phyloP scores from a whole-genome alignment of 768 basidiomycete species.

The Lentinula sp. region DNA sequence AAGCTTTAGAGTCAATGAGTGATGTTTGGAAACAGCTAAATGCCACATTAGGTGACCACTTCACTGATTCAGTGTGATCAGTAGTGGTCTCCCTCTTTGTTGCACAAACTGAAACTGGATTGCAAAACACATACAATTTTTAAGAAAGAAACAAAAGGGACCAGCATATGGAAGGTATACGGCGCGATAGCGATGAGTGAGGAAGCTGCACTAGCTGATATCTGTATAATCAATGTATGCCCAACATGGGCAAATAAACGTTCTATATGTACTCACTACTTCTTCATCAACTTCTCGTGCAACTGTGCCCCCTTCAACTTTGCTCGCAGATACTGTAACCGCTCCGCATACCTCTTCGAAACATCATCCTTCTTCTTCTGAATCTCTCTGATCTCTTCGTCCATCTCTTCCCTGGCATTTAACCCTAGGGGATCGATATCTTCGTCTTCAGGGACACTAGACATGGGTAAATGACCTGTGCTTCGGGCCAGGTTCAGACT shows the following conservation, averaged over 20 bases:
- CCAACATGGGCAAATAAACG: background rate
- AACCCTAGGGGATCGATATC: constrained; percentile 18
- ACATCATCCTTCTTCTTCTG: constrained; percentile 67
- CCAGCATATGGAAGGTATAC: background rate
- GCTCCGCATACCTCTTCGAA: constrained; percentile 62
- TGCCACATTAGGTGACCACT: background rate
- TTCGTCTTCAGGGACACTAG: constrained; percentile 46
- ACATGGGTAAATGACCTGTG: constrained; percentile 42
- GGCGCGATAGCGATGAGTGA: too few relatives aligned
- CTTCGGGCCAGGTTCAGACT: constrained; percentile 48
- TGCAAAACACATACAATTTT: background rate
- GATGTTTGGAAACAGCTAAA: background rate
- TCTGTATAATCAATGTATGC: too few relatives aligned
- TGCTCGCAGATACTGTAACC: constrained; percentile 75
- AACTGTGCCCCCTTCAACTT: constrained; percentile 80
- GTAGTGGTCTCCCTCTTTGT: background rate
- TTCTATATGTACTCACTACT: constrained; percentile 19
- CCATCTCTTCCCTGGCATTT: constrained; percentile 30
- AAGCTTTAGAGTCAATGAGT: background rate
- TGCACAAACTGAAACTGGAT: background rate
- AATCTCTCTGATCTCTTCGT: constrained; percentile 65
- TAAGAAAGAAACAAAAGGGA: background rate
- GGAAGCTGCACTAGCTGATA: too few relatives aligned
- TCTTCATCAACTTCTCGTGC: constrained; percentile 73
- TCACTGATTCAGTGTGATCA: background rate